Evolutionary conservation across 495 filamentous ascomycete species (phyloP), one percentile per base, ranked within the genome.

Genomic region (Choiromyces venosus): DNA sequence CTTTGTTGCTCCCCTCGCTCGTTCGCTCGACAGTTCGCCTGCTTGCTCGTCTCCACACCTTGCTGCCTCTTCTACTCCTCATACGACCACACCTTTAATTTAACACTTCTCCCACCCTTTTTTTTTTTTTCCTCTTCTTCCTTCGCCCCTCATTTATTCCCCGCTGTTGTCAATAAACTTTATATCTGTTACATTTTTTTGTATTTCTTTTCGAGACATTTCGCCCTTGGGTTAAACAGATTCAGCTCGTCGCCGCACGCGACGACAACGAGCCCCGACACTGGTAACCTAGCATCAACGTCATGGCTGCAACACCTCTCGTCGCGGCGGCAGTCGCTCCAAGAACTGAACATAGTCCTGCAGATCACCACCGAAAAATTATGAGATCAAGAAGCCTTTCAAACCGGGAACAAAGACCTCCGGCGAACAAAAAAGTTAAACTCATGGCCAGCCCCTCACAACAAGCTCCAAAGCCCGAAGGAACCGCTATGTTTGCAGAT

Each of bases 351-450:
- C 52, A 29, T 10, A 5, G 52, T 61, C 52, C 52, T 14, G 52
- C 52, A 29, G 52, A 61, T 61, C 52, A 61, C 46, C 46, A 56
- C 25, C 52, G 52, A 61, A 61, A 61, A 29, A 29, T 61, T 4
- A 61, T 61, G 25, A 61, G 52, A 16, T 61, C 52, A 14, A 61
- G 52, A 61, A 61, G 52, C 52, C 52, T 61, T 61, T 61, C 52
- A 4, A 61, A 61, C 52, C 52, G 52, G 25, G 52, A 61, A 16
- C 52, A 61, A 61, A 77, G 75, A 70, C 74, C 56, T 37, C 75
- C 74, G 56, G 74, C 72, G 38, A 77, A 72, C 64, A 77, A 77
- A 56, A 77, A 70, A 38, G 66, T 77, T 33, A 77, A 77, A 52
- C 52, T 61, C 52, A 61, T 61, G 52, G 29, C 25, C 3, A 61